Percentiles rank a stretch among this genome's conserved stretches.
These are phyloP conservation scores for Speleostelium caveatum DNA, from an alignment of 78 protist genomes.

Conservation along the genomic window DNA sequence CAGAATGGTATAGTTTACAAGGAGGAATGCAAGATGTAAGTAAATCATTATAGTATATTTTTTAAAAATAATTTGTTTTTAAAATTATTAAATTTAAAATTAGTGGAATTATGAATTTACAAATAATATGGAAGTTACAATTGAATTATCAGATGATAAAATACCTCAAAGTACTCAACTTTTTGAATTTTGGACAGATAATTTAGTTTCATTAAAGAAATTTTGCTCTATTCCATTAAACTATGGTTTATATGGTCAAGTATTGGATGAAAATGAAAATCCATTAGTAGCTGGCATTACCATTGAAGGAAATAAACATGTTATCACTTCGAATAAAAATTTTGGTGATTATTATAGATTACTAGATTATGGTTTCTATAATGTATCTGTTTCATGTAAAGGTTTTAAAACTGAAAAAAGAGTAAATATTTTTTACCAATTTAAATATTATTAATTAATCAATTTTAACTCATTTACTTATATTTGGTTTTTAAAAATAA, in stretches of 20 bases:
- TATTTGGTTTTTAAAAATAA: too few relatives aligned
- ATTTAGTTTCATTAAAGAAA: slow-evolving; percentile 41
- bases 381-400: background rate
- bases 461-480: too few relatives aligned
- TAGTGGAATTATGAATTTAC: slow-evolving; percentile 72
- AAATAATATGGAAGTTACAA: slow-evolving; percentile 83
- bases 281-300: slow-evolving; percentile 9
- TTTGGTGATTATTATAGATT: slow-evolving; percentile 47
- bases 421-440: too few relatives aligned
- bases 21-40: slow-evolving; percentile 89
- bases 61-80: background rate
- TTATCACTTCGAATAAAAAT: background rate
- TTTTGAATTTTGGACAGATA: slow-evolving; percentile 64
- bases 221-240: slow-evolving; percentile 5
- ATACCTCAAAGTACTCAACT: slow-evolving; percentile 48
- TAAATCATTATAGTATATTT: background rate
- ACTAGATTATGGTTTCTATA: slow-evolving; percentile 48
- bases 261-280: background rate
- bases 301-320: background rate
- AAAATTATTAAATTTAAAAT: background rate
- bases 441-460: too few relatives aligned
- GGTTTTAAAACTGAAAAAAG: slow-evolving; percentile 4
- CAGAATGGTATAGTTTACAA: slow-evolving; percentile 81
- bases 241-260: slow-evolving; percentile 50
- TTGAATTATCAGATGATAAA: slow-evolving; percentile 81